phyloP scores from a whole-genome alignment of 768 basidiomycete species.

The Podaxis sp. region DNA sequence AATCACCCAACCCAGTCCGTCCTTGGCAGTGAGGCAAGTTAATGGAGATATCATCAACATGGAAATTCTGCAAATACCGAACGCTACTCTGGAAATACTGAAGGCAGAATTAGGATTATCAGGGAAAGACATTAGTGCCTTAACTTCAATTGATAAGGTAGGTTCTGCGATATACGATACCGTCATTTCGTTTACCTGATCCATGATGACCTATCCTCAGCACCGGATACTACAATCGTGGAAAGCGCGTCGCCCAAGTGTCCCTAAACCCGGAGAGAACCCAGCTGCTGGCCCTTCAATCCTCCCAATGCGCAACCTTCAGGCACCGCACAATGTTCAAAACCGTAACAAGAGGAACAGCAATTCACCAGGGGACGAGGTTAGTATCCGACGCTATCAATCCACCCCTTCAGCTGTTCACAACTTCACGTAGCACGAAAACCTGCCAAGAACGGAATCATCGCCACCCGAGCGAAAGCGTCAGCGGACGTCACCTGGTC shows the following conservation, averaged over 20 bases:
- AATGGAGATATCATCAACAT: slow-evolving; percentile 27
- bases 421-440: slow-evolving; percentile 38
- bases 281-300: slow-evolving; percentile 43
- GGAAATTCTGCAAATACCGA: slow-evolving; percentile 44
- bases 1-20: slow-evolving; percentile 59
- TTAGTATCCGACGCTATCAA: slow-evolving; percentile 22
- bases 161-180: slow-evolving; percentile 15
- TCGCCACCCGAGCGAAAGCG: slow-evolving; percentile 61
- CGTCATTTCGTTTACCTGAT: slow-evolving; percentile 9
- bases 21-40: slow-evolving; percentile 43
- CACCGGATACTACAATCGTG: slow-evolving; percentile 29
- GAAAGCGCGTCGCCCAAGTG: slow-evolving; percentile 7
- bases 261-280: slow-evolving; percentile 26
- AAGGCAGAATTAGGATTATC: slow-evolving; percentile 41
- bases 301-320: slow-evolving; percentile 24
- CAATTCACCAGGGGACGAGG: slow-evolving; percentile 64
- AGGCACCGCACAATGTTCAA: slow-evolving; percentile 26
- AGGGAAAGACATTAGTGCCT: slow-evolving; percentile 42
- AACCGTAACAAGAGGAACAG: slow-evolving; percentile 43
- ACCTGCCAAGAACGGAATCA: slow-evolving; percentile 44
- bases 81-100: slow-evolving; percentile 26
- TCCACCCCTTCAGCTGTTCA: slow-evolving; percentile 7
- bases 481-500: slow-evolving; percentile 47
- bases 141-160: slow-evolving; percentile 65
- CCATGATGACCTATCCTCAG: slow-evolving; percentile 22